A percentile compares a stretch with the other conserved stretches of the same genome.
These are phyloP conservation scores for Podospora pseudopauciseta DNA, from an alignment of 495 filamentous ascomycete genomes.

Conservation along the genomic window DNA sequence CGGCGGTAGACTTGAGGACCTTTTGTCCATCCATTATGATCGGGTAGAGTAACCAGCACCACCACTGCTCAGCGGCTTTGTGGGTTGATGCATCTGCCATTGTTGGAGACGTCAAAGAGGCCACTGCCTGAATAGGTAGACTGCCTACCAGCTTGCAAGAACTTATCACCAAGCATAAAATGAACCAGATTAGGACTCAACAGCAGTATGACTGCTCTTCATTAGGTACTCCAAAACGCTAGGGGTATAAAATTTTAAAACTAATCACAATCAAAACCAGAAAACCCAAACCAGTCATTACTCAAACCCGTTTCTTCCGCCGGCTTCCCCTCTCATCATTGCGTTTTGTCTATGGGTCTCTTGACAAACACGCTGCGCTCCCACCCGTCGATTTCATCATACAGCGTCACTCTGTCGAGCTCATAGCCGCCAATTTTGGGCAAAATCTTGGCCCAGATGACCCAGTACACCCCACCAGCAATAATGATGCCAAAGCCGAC, in stretches of 20 bases:
- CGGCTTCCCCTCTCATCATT: not conserved
- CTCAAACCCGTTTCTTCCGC: not conserved
- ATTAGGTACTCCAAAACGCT: not conserved
- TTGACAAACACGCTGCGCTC: conserved; percentile 36
- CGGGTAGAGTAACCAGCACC: too few species aligned
- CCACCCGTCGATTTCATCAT: conserved; percentile 44
- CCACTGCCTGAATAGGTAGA: too few species aligned
- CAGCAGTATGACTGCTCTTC: not conserved
- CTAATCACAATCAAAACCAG: not conserved
- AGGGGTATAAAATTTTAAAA: not conserved
- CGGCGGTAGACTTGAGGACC: not conserved
- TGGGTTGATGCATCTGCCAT: too few species aligned
- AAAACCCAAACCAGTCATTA: not conserved
- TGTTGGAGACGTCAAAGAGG: too few species aligned
- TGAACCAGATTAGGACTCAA: not conserved
- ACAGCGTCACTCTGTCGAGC: conserved; percentile 51
- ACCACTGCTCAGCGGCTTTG: too few species aligned
- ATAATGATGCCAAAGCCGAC: conserved; percentile 44
- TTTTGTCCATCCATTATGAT: not conserved
- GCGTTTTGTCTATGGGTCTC: conserved; percentile 14
- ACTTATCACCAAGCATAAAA: not conserved
- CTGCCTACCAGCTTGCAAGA: too few species aligned
- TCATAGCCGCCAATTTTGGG: conserved; percentile 57
- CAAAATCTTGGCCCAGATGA: conserved; percentile 62
- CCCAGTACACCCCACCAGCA: conserved; percentile 62